Conservation (phyloP, 2,329 filamentous ascomycete species). For the Chaetoscypha palmicola region DNA sequence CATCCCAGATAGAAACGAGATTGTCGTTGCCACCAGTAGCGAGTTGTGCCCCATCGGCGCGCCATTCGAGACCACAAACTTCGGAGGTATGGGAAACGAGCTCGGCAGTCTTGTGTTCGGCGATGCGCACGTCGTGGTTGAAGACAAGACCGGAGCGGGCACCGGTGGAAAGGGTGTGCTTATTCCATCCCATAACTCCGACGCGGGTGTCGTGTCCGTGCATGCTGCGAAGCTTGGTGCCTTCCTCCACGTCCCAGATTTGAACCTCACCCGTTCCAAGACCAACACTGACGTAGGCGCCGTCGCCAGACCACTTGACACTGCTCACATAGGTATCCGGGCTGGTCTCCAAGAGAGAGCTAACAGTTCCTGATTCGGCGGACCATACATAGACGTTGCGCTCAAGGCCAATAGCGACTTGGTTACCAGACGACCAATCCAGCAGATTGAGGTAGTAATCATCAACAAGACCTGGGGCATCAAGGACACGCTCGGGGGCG, state of each 20-base stretch:
- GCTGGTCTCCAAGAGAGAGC: conserved; percentile 78
- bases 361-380: conserved; percentile 84
- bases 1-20: conserved; percentile 98
- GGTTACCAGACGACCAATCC: conserved; percentile 96
- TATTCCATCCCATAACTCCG: conserved; percentile 98
- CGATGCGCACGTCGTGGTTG: conserved; percentile 98
- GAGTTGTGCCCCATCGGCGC: conserved; percentile 90
- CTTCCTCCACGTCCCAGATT: conserved; percentile 97
- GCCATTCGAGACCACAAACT: conserved; percentile 97
- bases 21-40: conserved; percentile 98
- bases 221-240: conserved; percentile 96
- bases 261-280: conserved; percentile 94
- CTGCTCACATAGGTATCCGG: conserved; percentile 95
- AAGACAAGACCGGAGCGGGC: conserved; percentile 90
- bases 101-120: conserved; percentile 96
- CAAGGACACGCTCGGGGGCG: conserved; percentile 89
- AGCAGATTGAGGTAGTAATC: conserved; percentile 99
- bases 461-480: conserved; percentile 91
- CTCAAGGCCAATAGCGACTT: conserved; percentile 95
- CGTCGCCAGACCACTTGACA: conserved; percentile 97
- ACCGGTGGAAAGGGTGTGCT: conserved; percentile 92
- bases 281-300: conserved; percentile 91
- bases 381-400: conserved; percentile 98
- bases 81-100: conserved; percentile 96
- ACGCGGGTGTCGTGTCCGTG: conserved; percentile 94